Conservation (phyloP, 306 rosid species). For the Styphnolobium japonicum region DNA sequence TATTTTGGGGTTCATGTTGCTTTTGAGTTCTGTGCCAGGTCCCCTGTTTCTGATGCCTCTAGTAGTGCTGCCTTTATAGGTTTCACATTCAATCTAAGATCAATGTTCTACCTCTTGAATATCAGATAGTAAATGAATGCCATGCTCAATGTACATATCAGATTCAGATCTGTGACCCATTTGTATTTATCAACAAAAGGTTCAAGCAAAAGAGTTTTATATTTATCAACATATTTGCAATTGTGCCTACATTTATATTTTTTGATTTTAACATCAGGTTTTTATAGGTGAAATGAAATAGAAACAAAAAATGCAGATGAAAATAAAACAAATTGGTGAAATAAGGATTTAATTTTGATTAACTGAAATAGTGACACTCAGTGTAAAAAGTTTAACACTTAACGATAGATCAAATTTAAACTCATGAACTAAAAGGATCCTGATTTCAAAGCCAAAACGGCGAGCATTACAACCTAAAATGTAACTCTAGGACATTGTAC, state of each 20-base stretch:
- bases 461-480: neutral
- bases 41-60: neutral
- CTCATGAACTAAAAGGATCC: neutral
- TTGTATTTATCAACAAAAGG: neutral
- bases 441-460: too few relatives aligned
- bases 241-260: neutral
- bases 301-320: neutral
- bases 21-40: neutral
- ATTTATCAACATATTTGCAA: neutral
- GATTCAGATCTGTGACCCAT: neutral
- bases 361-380: too few relatives aligned
- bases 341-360: neutral
- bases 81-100: neutral
- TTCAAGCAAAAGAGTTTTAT: neutral
- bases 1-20: neutral
- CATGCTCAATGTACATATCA: neutral
- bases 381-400: neutral
- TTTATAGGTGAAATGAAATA: neutral
- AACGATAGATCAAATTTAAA: neutral
- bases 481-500: neutral
- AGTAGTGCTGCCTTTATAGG: neutral
- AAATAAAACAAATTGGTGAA: neutral
- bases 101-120: neutral
- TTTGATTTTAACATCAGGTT: neutral
- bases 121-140: neutral